These are phyloP conservation scores for Trifolium subterraneum DNA, from an alignment of 306 rosid genomes.

Conservation along the genomic window DNA sequence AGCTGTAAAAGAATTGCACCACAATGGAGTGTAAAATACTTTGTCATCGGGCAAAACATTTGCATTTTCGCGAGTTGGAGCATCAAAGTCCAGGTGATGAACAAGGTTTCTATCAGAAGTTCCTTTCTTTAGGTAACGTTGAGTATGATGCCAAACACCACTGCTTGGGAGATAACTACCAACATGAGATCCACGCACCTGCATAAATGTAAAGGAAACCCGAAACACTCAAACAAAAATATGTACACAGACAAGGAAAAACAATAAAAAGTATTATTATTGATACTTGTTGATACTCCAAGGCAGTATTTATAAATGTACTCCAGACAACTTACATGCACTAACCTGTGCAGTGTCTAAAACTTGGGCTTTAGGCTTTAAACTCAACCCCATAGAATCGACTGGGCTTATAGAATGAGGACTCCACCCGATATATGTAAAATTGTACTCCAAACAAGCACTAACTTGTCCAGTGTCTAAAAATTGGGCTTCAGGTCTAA, in stretches of 20 bases:
- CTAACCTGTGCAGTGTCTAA: not conserved
- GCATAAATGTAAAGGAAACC: constrained; percentile 41
- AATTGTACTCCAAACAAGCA: no score
- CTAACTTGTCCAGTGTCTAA: no score
- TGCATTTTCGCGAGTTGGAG: constrained; percentile 97
- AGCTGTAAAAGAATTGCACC: constrained; percentile 36
- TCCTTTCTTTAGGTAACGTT: constrained; percentile 78
- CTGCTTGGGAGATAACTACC: constrained; percentile 87
- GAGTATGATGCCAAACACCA: constrained; percentile 97
- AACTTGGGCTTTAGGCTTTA: no score
- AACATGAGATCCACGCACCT: constrained; percentile 95
- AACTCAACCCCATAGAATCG: no score
- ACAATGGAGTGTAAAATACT: constrained; percentile 48
- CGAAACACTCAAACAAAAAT: constrained; percentile 21
- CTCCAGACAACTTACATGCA: not conserved
- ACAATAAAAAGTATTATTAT: constrained; percentile 9
- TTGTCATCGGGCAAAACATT: constrained; percentile 86
- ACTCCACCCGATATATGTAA: no score
- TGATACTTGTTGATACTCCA: not conserved
- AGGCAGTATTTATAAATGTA: not conserved
- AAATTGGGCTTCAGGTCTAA: no score
- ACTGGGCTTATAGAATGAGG: no score
- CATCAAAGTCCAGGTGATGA: constrained; percentile 97
- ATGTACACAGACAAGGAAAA: constrained; percentile 16
- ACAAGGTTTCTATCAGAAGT: constrained; percentile 58